Evolutionary conservation across 768 basidiomycete species (phyloP).

Genomic region (Clathrus columnatus): DNA sequence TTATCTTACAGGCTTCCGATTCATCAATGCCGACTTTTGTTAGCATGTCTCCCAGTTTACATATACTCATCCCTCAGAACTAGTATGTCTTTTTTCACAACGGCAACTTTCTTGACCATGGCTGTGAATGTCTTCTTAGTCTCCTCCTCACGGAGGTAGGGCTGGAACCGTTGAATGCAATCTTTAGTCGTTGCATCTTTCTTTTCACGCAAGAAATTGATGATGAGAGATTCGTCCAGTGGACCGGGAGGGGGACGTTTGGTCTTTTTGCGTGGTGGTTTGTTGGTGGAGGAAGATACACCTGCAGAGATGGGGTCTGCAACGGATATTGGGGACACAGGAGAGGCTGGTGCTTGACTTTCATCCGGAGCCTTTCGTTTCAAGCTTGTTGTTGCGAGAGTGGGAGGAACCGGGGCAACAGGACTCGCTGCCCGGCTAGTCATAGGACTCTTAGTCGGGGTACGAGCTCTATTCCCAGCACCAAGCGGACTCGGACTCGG

Average conservation of each 20-base stretch:
- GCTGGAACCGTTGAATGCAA: conserved; percentile 73
- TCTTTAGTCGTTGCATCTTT: conserved; percentile 63
- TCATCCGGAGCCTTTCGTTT: conserved; percentile 55
- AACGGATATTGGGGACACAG: too few species aligned
- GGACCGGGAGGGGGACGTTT: conserved; percentile 46
- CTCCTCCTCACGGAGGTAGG: conserved; percentile 50
- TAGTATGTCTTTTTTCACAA: conserved; percentile 57
- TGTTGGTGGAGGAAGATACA: conserved; percentile 4
- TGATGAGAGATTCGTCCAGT: conserved; percentile 47
- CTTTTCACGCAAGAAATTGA: conserved; percentile 67
- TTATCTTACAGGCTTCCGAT: too few species aligned
- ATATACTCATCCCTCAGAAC: conserved; percentile 34
- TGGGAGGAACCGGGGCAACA: conserved; percentile 21
- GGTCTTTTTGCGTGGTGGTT: conserved; percentile 7
- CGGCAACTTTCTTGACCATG: conserved; percentile 72
- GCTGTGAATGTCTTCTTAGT: conserved; percentile 71
- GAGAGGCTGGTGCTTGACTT: conserved; percentile 10
- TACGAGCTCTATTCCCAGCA: conserved; percentile 25
- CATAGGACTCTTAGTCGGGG: conserved; percentile 22
- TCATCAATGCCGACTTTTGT: too few species aligned
- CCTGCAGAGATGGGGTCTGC: background rate
- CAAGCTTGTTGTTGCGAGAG: conserved; percentile 27
- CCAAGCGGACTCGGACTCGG: conserved; percentile 33
- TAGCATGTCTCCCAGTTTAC: too few species aligned
- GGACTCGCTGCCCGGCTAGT: conserved; percentile 33